Conservation (phyloP, 2,329 filamentous ascomycete species). For the Phaeophleospora eucalypticola region DNA sequence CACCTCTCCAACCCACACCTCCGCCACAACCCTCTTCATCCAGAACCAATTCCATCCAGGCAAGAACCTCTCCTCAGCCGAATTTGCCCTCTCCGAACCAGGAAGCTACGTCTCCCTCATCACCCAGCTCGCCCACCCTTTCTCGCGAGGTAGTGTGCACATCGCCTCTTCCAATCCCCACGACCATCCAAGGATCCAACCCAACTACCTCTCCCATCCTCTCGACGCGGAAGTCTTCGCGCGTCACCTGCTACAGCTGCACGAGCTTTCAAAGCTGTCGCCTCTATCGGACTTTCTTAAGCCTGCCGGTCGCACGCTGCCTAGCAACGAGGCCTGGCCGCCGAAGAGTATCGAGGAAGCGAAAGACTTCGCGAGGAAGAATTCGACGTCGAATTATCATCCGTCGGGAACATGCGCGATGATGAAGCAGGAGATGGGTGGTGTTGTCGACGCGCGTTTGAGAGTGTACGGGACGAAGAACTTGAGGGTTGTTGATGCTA, state of each 20-base stretch:
- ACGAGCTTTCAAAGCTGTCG: conserved; percentile 40
- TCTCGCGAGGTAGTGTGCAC: conserved; percentile 27
- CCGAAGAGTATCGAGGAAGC: conserved; percentile 16
- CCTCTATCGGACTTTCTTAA: conserved; percentile 33
- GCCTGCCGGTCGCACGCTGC: conserved; percentile 14
- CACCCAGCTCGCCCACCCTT: conserved; percentile 24
- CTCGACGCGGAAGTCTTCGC: conserved; percentile 29
- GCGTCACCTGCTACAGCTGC: conserved; percentile 30
- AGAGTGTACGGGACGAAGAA: conserved; percentile 6
- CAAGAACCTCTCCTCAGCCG: neutral
- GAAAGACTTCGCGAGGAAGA: conserved; percentile 14
- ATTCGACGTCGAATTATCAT: conserved; percentile 34
- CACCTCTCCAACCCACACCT: neutral
- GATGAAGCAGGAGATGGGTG: too few species aligned
- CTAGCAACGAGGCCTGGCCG: conserved; percentile 6
- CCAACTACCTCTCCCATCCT: conserved; percentile 29
- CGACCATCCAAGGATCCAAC: conserved; percentile 23
- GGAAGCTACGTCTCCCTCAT: conserved; percentile 21
- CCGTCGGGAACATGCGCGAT: conserved; percentile 39
- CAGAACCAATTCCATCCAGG: neutral
- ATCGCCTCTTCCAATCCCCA: conserved; percentile 20
- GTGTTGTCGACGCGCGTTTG: conserved; percentile 6
- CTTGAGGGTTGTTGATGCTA: conserved; percentile 23
- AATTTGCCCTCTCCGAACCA: too few species aligned
- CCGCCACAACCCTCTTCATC: neutral